Evolutionary conservation across 139 green algal species (phyloP).

Genomic region (Chloropicon primus): DNA sequence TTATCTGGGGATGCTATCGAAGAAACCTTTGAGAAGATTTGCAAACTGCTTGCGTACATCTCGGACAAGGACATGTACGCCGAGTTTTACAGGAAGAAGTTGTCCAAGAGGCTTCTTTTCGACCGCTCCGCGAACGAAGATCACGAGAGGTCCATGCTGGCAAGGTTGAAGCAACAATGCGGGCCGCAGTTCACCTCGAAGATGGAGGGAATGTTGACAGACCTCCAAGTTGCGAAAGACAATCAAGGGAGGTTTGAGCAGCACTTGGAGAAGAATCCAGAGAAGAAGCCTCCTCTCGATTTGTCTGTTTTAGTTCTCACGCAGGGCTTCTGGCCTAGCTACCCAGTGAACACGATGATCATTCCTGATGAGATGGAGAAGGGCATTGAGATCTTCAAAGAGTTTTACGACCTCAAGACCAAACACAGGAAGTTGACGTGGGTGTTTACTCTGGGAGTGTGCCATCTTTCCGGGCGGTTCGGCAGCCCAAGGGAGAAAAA

Average conservation of each 20-base stretch:
- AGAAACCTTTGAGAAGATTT: conserved; percentile 89
- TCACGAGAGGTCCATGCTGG: conserved; percentile 85
- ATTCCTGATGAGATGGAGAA: conserved; percentile 79
- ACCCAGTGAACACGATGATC: conserved; percentile 74
- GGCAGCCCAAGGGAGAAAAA: conserved; percentile 30
- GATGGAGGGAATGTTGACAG: conserved; percentile 96
- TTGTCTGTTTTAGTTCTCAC: conserved; percentile 83
- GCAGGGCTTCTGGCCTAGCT: conserved; percentile 71
- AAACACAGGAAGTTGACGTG: conserved; percentile 85
- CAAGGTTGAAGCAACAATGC: conserved; percentile 96
- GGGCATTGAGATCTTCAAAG: conserved; percentile 69
- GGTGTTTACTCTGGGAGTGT: conserved; percentile 80
- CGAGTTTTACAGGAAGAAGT: conserved; percentile 90
- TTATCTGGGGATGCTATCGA: conserved; percentile 90
- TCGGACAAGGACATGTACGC: conserved; percentile 55
- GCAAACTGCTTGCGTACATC: conserved; percentile 95
- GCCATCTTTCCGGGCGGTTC: conserved; percentile 69
- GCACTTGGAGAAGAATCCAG: conserved; percentile 14
- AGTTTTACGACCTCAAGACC: conserved; percentile 59
- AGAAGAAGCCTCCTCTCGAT: conserved; percentile 41
- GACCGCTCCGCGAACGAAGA: conserved; percentile 80
- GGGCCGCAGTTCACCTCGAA: conserved; percentile 88
- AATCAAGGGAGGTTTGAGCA: conserved; percentile 50
- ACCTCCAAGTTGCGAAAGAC: conserved; percentile 77
- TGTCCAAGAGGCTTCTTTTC: conserved; percentile 63